phyloP scores from a whole-genome alignment of 2,329 filamentous ascomycete species.

The Huntiella abstrusa region DNA sequence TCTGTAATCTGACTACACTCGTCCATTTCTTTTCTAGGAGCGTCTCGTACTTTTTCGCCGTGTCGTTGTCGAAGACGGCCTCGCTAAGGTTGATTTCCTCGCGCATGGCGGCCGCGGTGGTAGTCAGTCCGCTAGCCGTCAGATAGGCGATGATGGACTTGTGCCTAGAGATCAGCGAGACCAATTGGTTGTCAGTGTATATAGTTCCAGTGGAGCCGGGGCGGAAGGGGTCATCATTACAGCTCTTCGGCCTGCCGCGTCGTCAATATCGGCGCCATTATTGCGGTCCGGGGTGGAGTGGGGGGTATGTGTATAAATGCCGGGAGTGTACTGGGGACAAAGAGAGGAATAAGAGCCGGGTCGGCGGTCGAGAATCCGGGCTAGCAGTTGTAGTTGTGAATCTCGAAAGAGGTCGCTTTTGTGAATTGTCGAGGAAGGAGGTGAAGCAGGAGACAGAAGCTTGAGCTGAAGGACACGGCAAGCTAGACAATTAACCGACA shows the following conservation, averaged over 20 bases:
- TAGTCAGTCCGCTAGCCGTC: constrained; percentile 49
- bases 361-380: too few species aligned
- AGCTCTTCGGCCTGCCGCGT: constrained; percentile 73
- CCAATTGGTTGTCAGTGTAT: too few species aligned
- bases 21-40: constrained; percentile 98
- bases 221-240: constrained; percentile 26
- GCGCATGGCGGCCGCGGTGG: constrained; percentile 51
- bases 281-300: neutral
- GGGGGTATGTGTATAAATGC: too few species aligned
- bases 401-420: too few species aligned
- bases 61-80: constrained; percentile 54
- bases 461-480: too few species aligned
- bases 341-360: too few species aligned
- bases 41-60: constrained; percentile 84
- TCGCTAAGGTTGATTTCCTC: constrained; percentile 58
- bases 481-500: too few species aligned
- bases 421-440: too few species aligned
- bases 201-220: neutral
- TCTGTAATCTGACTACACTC: constrained; percentile 80
- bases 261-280: constrained; percentile 59
- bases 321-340: too few species aligned
- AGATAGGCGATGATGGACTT: constrained; percentile 89
- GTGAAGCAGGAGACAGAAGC: too few species aligned
- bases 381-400: too few species aligned
- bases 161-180: constrained; percentile 37